Evolutionary conservation across 768 basidiomycete species (phyloP).

Genomic region (Neoboletus magnificus): DNA sequence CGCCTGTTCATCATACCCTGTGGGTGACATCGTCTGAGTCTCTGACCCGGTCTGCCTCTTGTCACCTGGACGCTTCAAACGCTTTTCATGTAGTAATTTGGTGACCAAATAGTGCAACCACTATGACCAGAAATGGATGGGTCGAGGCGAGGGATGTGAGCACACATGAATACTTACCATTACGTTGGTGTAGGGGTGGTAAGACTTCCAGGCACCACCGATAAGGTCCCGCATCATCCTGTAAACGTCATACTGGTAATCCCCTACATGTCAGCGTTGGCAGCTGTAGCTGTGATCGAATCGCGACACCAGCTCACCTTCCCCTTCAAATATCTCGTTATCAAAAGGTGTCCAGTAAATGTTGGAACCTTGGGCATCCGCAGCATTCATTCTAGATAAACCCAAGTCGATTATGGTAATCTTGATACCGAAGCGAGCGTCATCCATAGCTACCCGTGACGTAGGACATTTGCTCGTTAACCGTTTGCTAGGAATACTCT

Average conservation of each 20-base stretch:
- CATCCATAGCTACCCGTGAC: conserved; percentile 58
- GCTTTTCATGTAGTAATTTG: conserved; percentile 71
- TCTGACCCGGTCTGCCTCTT: conserved; percentile 34
- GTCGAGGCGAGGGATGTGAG: not conserved
- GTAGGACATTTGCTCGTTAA: conserved; percentile 32
- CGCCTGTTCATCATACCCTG: conserved; percentile 57
- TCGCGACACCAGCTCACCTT: conserved; percentile 51
- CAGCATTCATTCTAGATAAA: conserved; percentile 76
- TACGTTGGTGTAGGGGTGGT: conserved; percentile 82
- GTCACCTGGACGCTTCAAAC: conserved; percentile 52
- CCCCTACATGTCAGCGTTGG: conserved; percentile 46
- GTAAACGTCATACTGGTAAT: conserved; percentile 95
- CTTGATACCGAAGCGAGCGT: conserved; percentile 59
- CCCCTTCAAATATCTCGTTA: conserved; percentile 86
- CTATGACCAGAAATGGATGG: conserved; percentile 40
- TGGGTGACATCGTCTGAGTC: conserved; percentile 11
- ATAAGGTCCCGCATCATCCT: conserved; percentile 75
- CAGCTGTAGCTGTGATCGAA: not conserved
- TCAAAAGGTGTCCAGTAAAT: conserved; percentile 81
- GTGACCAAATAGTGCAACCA: conserved; percentile 85
- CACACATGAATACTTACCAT: conserved; percentile 57
- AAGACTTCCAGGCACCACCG: conserved; percentile 66
- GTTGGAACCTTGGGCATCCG: conserved; percentile 43
- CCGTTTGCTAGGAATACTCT: conserved; percentile 41
- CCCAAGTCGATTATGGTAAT: conserved; percentile 94